Conservation (phyloP, 306 rosid species). For the Coriaria nepalensis region DNA sequence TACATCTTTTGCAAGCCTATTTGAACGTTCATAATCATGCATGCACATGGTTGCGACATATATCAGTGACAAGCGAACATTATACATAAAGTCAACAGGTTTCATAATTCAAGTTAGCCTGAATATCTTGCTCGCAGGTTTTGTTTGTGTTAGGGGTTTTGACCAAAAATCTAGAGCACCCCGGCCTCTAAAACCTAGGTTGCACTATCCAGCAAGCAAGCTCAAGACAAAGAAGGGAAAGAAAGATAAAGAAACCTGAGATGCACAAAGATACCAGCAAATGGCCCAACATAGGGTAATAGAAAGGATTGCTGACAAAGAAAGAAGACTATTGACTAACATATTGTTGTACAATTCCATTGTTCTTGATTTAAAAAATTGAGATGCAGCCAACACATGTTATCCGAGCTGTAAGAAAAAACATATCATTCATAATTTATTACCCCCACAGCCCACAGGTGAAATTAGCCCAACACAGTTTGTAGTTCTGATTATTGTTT, state of each 20-base stretch:
- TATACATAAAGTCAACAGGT: too few species aligned
- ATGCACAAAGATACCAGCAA: slow-evolving; percentile 14
- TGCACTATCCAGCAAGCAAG: slow-evolving; percentile 77
- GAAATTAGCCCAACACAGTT: too few species aligned
- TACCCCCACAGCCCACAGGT: too few species aligned
- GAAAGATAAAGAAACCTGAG: not conserved
- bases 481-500: slow-evolving; percentile 17
- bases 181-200: slow-evolving; percentile 68
- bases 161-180: slow-evolving; percentile 54
- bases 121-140: slow-evolving; percentile 41
- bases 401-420: too few species aligned
- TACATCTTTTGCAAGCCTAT: too few species aligned
- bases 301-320: slow-evolving; percentile 16
- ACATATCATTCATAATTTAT: too few species aligned
- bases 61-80: too few species aligned
- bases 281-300: slow-evolving; percentile 9
- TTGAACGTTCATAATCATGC: too few species aligned
- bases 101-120: not conserved
- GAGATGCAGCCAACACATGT: too few species aligned
- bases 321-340: slow-evolving; percentile 26
- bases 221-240: not conserved
- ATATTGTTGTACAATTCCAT: slow-evolving; percentile 15
- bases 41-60: too few species aligned
- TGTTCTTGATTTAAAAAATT: slow-evolving; percentile 28
- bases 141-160: slow-evolving; percentile 81